Percentiles rank a stretch among this genome's conserved stretches.
Conservation (phyloP, 2,329 filamentous ascomycete genomes). For the Pseudonectria foliicola region DNA sequence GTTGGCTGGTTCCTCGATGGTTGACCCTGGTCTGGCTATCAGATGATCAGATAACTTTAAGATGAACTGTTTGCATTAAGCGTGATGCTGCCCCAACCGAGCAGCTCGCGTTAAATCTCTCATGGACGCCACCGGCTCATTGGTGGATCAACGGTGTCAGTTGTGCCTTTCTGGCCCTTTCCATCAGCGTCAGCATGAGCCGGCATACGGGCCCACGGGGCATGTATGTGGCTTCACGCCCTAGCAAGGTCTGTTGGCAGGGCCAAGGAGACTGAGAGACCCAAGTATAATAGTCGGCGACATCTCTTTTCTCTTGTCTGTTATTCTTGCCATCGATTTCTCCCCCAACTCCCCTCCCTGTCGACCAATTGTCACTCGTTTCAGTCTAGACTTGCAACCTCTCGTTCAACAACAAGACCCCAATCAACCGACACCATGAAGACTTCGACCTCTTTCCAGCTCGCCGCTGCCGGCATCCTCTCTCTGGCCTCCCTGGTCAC, state of each 20-base stretch:
- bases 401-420: not conserved
- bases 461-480: conserved; percentile 7
- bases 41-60: conserved; percentile 12
- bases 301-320: too few species aligned
- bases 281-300: too few species aligned
- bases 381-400: not conserved
- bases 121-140: conserved; percentile 1
- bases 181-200: not conserved
- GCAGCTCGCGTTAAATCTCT: conserved; percentile 1
- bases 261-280: too few species aligned
- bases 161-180: not conserved
- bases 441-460: conserved; percentile 4
- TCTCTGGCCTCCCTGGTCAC: conserved; percentile 6
- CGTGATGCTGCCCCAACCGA: not conserved
- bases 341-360: not conserved
- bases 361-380: not conserved
- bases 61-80: not conserved
- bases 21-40: conserved; percentile 5
- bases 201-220: too few species aligned
- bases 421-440: conserved; percentile 9
- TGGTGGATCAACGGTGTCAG: not conserved
- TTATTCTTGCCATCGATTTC: not conserved
- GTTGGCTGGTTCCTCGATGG: too few species aligned
- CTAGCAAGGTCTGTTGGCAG: too few species aligned
- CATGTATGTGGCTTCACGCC: too few species aligned